Base-by-base conservation (phyloP, 148 eudicot species). In the Camellia lanceoleosa region DNA sequence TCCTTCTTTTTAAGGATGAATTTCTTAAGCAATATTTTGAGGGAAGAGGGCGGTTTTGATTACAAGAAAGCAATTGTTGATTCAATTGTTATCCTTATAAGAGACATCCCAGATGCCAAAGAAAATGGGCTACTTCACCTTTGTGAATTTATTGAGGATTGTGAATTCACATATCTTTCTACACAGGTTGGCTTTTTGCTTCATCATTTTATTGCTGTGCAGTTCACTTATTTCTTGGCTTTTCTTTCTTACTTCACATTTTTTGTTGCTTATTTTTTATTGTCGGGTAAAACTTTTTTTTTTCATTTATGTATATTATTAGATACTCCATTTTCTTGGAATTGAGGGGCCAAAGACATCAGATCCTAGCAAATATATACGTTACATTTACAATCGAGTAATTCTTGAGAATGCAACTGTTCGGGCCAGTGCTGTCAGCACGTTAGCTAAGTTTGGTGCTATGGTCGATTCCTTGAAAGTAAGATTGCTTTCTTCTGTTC, bases 1-100 rank as follows among this genome's bases (percentile, higher is more conserved):
- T 81, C 79, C 70, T 78, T 73, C 49, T 62, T 85, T 81, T 82
- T 12, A 83, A 92, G 97, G 91, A 93, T 96, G 99, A 96, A 92
- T 80, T 96, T 96, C 90, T 88, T 96, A 60, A 96, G 99, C 89
- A 96, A 88, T 84, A 96, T 96, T 68, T 91, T 96, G 80, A 90
- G 98, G 85, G 99, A 96, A 89, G 99, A 96, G 86, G 99, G 99
- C 83, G 99, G 99, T 74, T 96, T 96, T 80, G 99, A 96, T 79
- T 96, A 93, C 89, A 96, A 96, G 84, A 96, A 96, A 80, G 98
- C 99, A 80, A 96, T 96, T 80, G 91, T 96, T 80, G 99, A 96
- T 80, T 93, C 99, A 16, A 93, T 96, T 71, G 98, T 96, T 82
- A 96, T 96, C 56, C 91, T 96, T 68, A 96, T 96, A 78, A 87